Percentiles rank a stretch among this genome's conserved stretches.
These are phyloP conservation scores for Styphnolobium japonicum DNA, from an alignment of 306 rosid species.

Conservation along the genomic window DNA sequence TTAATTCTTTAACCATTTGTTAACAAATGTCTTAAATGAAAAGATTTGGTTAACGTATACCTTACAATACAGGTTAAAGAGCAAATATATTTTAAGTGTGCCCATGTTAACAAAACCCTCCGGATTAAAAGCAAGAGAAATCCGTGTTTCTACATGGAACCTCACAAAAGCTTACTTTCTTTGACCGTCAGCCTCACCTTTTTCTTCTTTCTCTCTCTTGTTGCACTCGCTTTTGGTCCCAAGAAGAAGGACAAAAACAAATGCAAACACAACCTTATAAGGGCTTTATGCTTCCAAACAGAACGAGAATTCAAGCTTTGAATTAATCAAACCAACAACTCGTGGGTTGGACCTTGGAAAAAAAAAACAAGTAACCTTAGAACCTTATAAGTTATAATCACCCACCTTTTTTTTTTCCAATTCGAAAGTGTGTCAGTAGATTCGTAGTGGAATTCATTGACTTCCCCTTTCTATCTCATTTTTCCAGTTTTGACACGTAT, in stretches of 20 bases:
- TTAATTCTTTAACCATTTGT: too few species aligned
- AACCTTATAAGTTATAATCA: background rate
- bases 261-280: background rate
- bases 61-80: too few species aligned
- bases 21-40: too few species aligned
- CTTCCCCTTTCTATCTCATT: background rate
- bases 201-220: background rate
- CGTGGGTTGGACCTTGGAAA: constrained; percentile 50
- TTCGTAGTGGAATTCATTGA: constrained; percentile 46
- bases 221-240: background rate
- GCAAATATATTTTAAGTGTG: too few species aligned
- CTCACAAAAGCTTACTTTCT: constrained; percentile 41
- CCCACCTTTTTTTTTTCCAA: constrained; percentile 1
- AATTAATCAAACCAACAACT: constrained; percentile 43
- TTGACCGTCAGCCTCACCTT: constrained; percentile 43
- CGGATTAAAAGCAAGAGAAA: background rate
- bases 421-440: constrained; percentile 1
- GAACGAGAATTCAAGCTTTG: constrained; percentile 32
- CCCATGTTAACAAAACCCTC: too few species aligned
- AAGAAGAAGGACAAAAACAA: background rate
- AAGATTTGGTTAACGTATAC: too few species aligned
- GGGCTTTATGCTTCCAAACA: background rate
- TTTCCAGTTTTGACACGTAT: constrained; percentile 52
- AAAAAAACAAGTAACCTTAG: constrained; percentile 3
- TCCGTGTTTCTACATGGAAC: constrained; percentile 27